phyloP scores from a whole-genome alignment of 1,284 basidiomycete genomes.

The Ustilago hordei region DNA sequence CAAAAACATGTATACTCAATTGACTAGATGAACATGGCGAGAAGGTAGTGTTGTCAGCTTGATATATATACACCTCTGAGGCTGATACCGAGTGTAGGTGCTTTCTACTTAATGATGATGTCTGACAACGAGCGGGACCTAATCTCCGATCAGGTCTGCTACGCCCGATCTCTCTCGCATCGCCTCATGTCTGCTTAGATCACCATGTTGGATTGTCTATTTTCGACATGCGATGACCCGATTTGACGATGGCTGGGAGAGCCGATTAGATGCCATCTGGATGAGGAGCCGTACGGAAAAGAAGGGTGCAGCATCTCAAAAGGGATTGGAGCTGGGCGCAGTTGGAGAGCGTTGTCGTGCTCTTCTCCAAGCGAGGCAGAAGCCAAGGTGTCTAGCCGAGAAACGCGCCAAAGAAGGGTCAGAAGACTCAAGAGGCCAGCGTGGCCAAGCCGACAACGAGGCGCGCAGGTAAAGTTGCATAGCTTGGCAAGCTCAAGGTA shows the following conservation, averaged over 20 bases:
- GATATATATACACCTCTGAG: too few relatives aligned
- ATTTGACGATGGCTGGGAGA: neutral
- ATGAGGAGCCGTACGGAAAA: conserved; percentile 9
- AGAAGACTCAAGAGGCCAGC: conserved; percentile 15
- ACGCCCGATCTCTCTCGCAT: too few relatives aligned
- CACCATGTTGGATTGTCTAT: too few relatives aligned
- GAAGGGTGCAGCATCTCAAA: neutral
- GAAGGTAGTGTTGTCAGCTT: too few relatives aligned
- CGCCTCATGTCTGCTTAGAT: too few relatives aligned
- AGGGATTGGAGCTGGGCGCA: conserved; percentile 4
- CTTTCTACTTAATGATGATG: too few relatives aligned
- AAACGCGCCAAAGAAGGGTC: neutral
- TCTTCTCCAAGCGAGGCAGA: neutral
- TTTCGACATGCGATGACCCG: neutral
- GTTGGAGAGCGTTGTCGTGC: neutral
- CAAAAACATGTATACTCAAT: too few relatives aligned
- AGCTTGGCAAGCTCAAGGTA: neutral
- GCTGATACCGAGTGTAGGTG: too few relatives aligned
- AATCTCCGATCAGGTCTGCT: too few relatives aligned
- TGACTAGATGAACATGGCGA: too few relatives aligned
- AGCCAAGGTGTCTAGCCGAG: neutral
- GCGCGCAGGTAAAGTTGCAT: neutral
- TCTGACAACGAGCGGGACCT: too few relatives aligned
- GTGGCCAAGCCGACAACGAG: conserved; percentile 8
- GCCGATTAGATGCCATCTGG: neutral